phyloP scores from a whole-genome alignment of 805 yeast species.

The Spathaspora boniae region DNA sequence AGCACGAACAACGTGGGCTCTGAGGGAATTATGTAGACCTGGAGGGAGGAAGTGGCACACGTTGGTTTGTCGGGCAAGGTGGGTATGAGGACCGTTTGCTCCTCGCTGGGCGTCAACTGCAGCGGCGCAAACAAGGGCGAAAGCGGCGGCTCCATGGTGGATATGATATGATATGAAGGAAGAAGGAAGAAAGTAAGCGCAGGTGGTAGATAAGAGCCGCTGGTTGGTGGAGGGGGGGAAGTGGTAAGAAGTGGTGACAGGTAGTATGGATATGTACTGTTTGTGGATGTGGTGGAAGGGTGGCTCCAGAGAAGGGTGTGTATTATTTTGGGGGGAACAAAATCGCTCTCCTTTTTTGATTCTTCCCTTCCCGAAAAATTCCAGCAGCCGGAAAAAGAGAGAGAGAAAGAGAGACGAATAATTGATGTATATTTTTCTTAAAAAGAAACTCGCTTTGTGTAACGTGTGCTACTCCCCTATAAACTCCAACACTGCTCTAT shows the following conservation, averaged over 20 bases:
- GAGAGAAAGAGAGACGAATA: no score
- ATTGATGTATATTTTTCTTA: no score
- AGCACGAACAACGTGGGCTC: slow-evolving; percentile 79
- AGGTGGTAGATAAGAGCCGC: neutral
- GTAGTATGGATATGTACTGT: neutral
- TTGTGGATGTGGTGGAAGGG: neutral
- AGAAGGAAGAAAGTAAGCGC: no score
- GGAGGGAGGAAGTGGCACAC: slow-evolving; percentile 61
- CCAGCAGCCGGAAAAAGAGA: no score
- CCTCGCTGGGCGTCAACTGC: slow-evolving; percentile 17
- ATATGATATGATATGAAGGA: no score
- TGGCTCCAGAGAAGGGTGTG: neutral
- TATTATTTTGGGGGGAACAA: neutral
- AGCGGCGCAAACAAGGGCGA: slow-evolving; percentile 28
- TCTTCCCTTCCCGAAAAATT: no score
- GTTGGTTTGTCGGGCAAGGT: slow-evolving; percentile 55
- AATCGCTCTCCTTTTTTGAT: neutral
- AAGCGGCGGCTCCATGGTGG: slow-evolving; percentile 12
- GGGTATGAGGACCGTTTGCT: slow-evolving; percentile 28
- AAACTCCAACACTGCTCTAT: no score
- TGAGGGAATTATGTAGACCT: slow-evolving; percentile 69
- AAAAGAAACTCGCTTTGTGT: no score
- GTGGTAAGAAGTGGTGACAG: neutral
- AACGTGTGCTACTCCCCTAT: no score
- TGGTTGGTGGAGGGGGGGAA: neutral